A percentile compares a stretch with the other conserved stretches of the same genome.
These are phyloP conservation scores for Paradendryphiella salina DNA, from an alignment of 2,329 filamentous ascomycete genomes.

Conservation along the genomic window DNA sequence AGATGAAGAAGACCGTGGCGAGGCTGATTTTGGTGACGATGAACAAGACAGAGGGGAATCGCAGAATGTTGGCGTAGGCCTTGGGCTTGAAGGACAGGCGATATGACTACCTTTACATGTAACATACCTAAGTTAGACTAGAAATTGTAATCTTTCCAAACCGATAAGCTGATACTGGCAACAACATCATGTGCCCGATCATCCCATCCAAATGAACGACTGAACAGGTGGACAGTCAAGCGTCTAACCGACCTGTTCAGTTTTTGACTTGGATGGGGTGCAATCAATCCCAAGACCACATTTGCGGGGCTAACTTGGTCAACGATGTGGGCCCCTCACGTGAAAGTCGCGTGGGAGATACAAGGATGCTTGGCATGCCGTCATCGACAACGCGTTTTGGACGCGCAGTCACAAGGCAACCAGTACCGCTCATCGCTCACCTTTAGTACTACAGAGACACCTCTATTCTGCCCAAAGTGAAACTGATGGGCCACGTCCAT, in stretches of 20 bases:
- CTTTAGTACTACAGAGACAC: not conserved
- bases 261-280: too few relatives aligned
- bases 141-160: not conserved
- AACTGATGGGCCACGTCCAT: constrained; percentile 21
- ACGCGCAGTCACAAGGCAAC: constrained; percentile 29
- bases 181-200: not conserved
- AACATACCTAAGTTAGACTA: constrained; percentile 4
- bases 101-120: constrained; percentile 5
- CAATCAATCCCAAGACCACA: not conserved
- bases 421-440: not conserved
- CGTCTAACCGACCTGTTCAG: too few relatives aligned
- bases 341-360: not conserved
- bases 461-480: not conserved
- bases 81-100: constrained; percentile 15
- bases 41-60: constrained; percentile 22
- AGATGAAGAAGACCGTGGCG: constrained; percentile 16
- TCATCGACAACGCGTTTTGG: constrained; percentile 21
- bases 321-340: not conserved
- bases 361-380: constrained; percentile 15
- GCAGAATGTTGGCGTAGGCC: constrained; percentile 17
- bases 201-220: too few relatives aligned
- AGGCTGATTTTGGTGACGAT: constrained; percentile 30
- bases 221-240: too few relatives aligned
- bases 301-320: too few relatives aligned
- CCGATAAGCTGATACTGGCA: not conserved